phyloP scores from a whole-genome alignment of 768 basidiomycete genomes.

The Lentinula edodes region DNA sequence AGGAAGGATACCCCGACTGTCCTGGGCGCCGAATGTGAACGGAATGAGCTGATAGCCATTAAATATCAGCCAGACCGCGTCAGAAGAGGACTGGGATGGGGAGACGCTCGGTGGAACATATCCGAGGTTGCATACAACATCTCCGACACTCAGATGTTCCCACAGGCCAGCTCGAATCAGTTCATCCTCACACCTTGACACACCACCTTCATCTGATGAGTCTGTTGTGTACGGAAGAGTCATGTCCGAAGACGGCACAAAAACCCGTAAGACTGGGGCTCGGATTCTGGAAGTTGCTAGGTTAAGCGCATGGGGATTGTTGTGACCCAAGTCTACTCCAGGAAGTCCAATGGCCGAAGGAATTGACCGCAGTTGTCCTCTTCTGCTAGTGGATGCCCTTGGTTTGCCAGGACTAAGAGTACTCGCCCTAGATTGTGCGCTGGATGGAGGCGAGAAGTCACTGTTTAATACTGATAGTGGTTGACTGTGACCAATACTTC shows the following conservation, averaged over 20 bases:
- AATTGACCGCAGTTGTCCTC: not conserved
- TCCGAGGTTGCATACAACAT: slow-evolving; percentile 77
- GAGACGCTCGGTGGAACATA: slow-evolving; percentile 47
- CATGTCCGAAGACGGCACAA: slow-evolving; percentile 62
- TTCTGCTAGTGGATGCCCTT: not conserved
- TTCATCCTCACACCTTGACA: slow-evolving; percentile 53
- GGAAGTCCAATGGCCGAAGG: not conserved
- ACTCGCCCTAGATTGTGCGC: not conserved
- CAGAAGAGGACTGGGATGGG: not conserved
- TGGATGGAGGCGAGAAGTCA: not conserved
- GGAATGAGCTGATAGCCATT: slow-evolving; percentile 48
- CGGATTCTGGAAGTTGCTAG: slow-evolving; percentile 56
- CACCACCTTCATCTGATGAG: slow-evolving; percentile 27
- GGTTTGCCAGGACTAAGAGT: not conserved
- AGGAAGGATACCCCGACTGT: not conserved
- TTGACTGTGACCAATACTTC: slow-evolving; percentile 8
- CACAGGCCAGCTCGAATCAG: slow-evolving; percentile 64
- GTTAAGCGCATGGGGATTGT: slow-evolving; percentile 52
- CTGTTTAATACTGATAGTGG: slow-evolving; percentile 8
- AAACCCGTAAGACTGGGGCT: slow-evolving; percentile 71
- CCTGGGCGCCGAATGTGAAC: not conserved
- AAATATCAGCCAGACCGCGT: slow-evolving; percentile 60
- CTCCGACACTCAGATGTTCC: slow-evolving; percentile 71
- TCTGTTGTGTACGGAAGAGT: slow-evolving; percentile 4
- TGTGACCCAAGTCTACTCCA: not conserved